Percentiles rank a stretch among this genome's conserved stretches.
phyloP scores from a whole-genome alignment of 495 filamentous ascomycete genomes.

The Umbilicaria muhlenbergii region DNA sequence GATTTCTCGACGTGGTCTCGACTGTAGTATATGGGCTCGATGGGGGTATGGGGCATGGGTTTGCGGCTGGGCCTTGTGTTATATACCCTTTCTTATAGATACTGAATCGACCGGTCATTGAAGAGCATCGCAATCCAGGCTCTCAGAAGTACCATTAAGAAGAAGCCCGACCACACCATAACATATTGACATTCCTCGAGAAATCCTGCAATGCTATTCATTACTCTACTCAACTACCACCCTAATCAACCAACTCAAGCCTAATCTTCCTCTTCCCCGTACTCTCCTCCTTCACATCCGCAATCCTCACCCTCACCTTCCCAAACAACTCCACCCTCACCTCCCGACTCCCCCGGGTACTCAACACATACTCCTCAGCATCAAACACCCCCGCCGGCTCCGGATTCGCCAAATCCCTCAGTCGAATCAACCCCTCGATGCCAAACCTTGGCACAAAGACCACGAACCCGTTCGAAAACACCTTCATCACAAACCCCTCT shows the following conservation, averaged over 20 bases:
- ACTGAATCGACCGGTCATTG: too few species aligned
- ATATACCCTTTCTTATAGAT: too few species aligned
- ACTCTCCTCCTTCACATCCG: constrained; percentile 77
- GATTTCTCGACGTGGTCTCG: too few species aligned
- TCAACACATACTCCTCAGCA: constrained; percentile 65
- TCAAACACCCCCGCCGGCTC: constrained; percentile 70
- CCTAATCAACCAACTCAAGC: constrained; percentile 41
- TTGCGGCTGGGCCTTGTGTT: too few species aligned
- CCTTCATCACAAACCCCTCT: constrained; percentile 89
- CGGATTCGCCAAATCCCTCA: constrained; percentile 63
- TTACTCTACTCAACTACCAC: not conserved
- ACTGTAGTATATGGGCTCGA: too few species aligned
- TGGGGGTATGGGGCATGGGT: too few species aligned
- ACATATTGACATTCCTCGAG: too few species aligned
- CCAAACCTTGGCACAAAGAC: constrained; percentile 93
- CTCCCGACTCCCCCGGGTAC: constrained; percentile 29
- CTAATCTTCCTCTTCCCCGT: constrained; percentile 86
- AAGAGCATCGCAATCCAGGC: too few species aligned
- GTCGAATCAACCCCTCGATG: constrained; percentile 76
- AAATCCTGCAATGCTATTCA: too few species aligned
- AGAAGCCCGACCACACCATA: too few species aligned
- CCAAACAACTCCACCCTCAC: constrained; percentile 68
- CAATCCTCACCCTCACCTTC: constrained; percentile 75
- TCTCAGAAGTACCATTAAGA: too few species aligned
- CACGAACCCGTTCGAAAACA: constrained; percentile 93